phyloP scores from a whole-genome alignment of 148 eudicot genomes.

The Persicaria maculosa region DNA sequence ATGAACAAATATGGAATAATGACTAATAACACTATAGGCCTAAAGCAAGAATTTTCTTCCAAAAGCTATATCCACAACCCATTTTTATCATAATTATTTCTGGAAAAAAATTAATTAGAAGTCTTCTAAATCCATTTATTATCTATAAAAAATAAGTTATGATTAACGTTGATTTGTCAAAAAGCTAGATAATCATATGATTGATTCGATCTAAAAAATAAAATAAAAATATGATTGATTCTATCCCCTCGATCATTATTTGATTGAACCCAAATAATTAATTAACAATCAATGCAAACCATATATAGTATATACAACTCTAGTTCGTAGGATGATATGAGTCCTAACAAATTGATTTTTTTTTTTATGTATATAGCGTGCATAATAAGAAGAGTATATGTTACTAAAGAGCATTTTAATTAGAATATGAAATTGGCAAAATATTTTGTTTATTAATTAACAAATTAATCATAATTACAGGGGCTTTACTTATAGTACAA shows the following conservation, averaged over 20 bases:
- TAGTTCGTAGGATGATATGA: background rate
- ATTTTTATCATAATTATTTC: too few species aligned
- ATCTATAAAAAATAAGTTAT: background rate
- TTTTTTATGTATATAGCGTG: background rate
- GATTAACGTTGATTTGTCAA: conserved; percentile 1
- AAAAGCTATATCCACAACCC: too few species aligned
- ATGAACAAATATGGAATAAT: too few species aligned
- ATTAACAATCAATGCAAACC: background rate
- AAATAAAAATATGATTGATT: background rate
- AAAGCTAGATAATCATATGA: background rate
- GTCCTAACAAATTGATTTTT: background rate
- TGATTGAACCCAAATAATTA: background rate
- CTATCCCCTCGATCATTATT: background rate
- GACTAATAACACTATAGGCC: too few species aligned
- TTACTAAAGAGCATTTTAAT: background rate
- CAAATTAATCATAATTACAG: too few species aligned
- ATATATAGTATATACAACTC: background rate
- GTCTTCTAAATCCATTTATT: too few species aligned
- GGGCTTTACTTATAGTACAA: too few species aligned
- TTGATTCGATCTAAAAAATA: too few species aligned
- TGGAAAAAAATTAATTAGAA: too few species aligned
- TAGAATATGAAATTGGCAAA: too few species aligned
- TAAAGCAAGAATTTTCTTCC: too few species aligned
- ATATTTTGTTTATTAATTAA: too few species aligned
- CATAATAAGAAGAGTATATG: background rate